Conservation (phyloP, 2,329 filamentous ascomycete genomes). For the Penicillium janthinellum region DNA sequence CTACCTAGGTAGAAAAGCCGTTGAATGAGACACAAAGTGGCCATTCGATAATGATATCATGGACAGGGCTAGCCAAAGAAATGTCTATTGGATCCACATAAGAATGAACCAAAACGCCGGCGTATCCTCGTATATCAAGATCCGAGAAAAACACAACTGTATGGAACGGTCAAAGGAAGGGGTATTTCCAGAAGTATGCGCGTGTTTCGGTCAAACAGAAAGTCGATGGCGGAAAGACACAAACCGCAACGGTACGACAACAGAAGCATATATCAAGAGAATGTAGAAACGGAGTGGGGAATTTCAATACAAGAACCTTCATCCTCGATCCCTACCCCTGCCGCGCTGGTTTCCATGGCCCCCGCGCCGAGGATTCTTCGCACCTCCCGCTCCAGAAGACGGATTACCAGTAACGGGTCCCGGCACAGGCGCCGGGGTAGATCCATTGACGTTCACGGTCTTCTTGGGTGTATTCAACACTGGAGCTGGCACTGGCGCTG, state of each 20-base stretch:
- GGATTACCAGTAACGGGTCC: slow-evolving; percentile 16
- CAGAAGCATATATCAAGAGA: neutral
- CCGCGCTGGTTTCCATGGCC: slow-evolving; percentile 21
- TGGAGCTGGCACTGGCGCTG: neutral
- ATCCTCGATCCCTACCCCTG: slow-evolving; percentile 23
- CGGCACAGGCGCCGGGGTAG: slow-evolving; percentile 14
- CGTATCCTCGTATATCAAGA: neutral
- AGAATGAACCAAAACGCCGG: neutral
- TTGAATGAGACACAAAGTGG: no score
- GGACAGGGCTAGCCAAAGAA: neutral
- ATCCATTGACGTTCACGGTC: slow-evolving; percentile 13
- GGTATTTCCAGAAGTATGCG: neutral
- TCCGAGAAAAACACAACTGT: neutral
- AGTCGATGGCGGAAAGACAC: neutral
- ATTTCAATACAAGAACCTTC: neutral
- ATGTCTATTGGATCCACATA: neutral
- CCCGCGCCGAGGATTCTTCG: slow-evolving; percentile 27
- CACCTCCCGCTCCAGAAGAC: slow-evolving; percentile 4
- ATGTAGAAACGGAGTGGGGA: neutral
- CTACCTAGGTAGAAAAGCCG: no score
- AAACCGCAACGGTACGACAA: neutral
- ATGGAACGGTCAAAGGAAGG: neutral
- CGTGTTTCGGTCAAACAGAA: neutral
- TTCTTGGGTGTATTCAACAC: slow-evolving; percentile 14
- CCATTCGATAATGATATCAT: no score